Evolutionary conservation across 345 rosid species (phyloP).

Genomic region (Eucalyptus albens): DNA sequence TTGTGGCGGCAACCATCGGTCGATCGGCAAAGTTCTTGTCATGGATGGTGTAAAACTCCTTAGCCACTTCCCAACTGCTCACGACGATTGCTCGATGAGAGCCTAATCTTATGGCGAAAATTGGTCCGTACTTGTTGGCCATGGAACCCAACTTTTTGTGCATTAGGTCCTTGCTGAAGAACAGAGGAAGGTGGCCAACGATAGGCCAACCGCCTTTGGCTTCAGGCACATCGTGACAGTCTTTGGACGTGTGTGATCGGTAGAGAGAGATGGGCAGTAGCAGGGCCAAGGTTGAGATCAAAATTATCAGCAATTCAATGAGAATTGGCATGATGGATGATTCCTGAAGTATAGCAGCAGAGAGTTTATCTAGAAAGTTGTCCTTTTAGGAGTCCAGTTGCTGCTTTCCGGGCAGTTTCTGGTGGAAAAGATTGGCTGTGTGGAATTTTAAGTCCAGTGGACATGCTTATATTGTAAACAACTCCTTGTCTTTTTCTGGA

Average conservation of each 20-base stretch:
- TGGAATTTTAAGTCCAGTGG: background rate
- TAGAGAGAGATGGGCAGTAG: background rate
- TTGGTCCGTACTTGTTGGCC: constrained; percentile 22
- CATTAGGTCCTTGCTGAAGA: background rate
- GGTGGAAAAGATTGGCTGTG: background rate
- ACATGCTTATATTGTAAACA: background rate
- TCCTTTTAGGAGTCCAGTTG: background rate
- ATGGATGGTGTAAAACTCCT: constrained; percentile 13
- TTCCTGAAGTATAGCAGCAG: background rate
- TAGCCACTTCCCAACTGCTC: constrained; percentile 14
- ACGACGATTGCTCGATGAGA: constrained; percentile 6
- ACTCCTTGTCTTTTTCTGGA: background rate
- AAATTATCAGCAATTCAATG: background rate
- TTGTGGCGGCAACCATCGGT: constrained; percentile 5
- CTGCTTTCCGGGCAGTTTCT: background rate
- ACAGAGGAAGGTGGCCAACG: constrained; percentile 28
- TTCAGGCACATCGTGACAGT: constrained; percentile 1
- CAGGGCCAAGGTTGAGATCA: background rate
- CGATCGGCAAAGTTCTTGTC: constrained; percentile 10
- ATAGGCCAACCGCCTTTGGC: constrained; percentile 22
- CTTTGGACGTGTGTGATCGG: background rate
- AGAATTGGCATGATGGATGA: background rate
- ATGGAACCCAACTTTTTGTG: constrained; percentile 6
- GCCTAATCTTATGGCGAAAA: constrained; percentile 10
- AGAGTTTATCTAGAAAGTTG: background rate